Evolutionary conservation across 768 basidiomycete genomes (phyloP), one percentile per base, ranked within the genome.

Genomic region (Boletus subparvulus): DNA sequence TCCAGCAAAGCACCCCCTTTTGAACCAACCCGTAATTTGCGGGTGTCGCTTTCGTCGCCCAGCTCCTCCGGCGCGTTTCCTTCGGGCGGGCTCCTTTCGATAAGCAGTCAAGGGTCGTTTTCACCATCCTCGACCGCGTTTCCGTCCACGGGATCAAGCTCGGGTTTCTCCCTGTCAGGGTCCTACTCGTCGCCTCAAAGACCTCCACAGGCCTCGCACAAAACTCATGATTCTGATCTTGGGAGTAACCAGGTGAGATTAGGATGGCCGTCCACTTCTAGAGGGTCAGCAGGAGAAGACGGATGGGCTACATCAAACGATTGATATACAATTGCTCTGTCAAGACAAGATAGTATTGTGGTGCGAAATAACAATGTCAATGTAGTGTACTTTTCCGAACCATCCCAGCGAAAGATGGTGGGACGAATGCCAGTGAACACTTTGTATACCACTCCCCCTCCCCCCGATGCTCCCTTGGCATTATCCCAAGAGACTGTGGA

Each of bases 1-100:
- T 84, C 83, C 11, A 78, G 79, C 55, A 79, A 76, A 39, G 83
- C 83, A 3, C 74, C 77, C 4, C 78, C 82, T 16, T 85, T 84
- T 52, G 83, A 84, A 61, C 83, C 82, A 2, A 73, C 68, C 3
- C 68, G 67, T n/a, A 61, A 53, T 26, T 47, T 71, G 39, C 62
- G 67, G 19, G 44, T 59, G 11, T 67, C 70, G 24, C 60, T 67
- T 32, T 61, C 69, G 6, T 60, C 63, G 6, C 50, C 71, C 1
- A 32, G 47, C 12, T 28, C 66, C 3, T 57, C 71, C 12, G 57
- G 58, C 0, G n/a, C 35, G 9, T 57, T 65, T 45, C 43, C 60
- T 42, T 55, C 68, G 0, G 37, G 52, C 9, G 55, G 61, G 7
- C 24, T 53, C 21, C 45, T 60, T 30, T 51, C 66, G 17, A 55